Evolutionary conservation across 2,329 filamentous ascomycete genomes (phyloP).

Genomic region (Penicillium olsonii): DNA sequence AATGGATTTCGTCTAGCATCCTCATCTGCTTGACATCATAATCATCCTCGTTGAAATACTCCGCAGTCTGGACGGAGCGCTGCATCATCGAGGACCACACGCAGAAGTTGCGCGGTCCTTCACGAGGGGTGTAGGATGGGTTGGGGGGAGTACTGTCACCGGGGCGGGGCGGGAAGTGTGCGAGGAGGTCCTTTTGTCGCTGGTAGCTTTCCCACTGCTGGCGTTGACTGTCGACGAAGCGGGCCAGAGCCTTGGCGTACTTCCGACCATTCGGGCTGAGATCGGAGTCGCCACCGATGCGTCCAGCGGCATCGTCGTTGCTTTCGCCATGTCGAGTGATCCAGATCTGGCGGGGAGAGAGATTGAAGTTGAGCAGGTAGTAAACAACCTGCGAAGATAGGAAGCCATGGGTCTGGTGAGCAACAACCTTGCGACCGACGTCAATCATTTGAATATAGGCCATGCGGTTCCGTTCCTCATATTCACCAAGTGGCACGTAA

Average conservation of each 20-base stretch:
- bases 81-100: conserved; percentile 98
- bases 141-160: conserved; percentile 95
- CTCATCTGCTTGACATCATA: conserved; percentile 97
- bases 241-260: conserved; percentile 77
- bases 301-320: conserved; percentile 79
- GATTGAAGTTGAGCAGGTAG: conserved; percentile 94
- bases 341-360: conserved; percentile 95
- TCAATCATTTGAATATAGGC: conserved; percentile 98
- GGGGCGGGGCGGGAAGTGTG: conserved; percentile 83
- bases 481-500: conserved; percentile 85
- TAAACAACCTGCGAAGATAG: conserved; percentile 89
- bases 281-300: conserved; percentile 86
- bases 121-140: conserved; percentile 66
- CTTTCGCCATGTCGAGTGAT: conserved; percentile 95
- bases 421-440: conserved; percentile 89
- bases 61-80: conserved; percentile 81
- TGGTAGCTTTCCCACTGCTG: conserved; percentile 81
- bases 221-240: conserved; percentile 80
- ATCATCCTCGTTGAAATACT: conserved; percentile 92
- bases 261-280: conserved; percentile 76
- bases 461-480: conserved; percentile 86
- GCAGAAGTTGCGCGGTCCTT: conserved; percentile 82
- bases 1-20: conserved; percentile 95
- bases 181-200: conserved; percentile 71
- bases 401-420: conserved; percentile 88